phyloP scores from a whole-genome alignment of 2,329 filamentous ascomycete species.

The Tolypocladium ovalisporum region DNA sequence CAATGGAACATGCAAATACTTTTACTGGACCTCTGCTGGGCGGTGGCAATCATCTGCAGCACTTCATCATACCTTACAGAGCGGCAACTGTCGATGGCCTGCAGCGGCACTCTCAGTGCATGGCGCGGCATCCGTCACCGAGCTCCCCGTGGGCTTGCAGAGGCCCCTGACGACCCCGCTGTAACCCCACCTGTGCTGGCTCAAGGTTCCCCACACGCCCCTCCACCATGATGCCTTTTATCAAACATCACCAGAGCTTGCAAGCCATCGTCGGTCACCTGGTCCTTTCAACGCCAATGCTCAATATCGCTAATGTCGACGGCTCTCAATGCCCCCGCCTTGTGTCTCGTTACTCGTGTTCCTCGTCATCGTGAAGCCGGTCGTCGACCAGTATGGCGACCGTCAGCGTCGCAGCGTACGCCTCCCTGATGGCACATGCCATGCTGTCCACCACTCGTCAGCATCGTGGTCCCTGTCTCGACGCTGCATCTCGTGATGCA shows the following conservation, averaged over 20 bases:
- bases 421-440: constrained; percentile 64
- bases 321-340: neutral
- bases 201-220: neutral
- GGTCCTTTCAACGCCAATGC: neutral
- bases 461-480: neutral
- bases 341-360: constrained; percentile 8
- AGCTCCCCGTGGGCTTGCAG: neutral
- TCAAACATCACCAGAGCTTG: neutral
- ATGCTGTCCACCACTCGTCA: constrained; percentile 33
- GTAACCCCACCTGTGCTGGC: neutral
- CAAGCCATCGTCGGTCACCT: neutral
- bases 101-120: neutral
- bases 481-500: neutral
- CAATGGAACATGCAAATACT: neutral
- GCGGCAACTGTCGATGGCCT: neutral
- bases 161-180: neutral
- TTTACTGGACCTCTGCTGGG: neutral
- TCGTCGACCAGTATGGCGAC: constrained; percentile 59
- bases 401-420: constrained; percentile 61
- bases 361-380: constrained; percentile 32
- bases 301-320: neutral
- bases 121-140: neutral
- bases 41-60: neutral
- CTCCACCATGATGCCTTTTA: neutral
- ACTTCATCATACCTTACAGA: neutral